phyloP scores from a whole-genome alignment of 805 yeast species.

The Torulaspora delbrueckii region DNA sequence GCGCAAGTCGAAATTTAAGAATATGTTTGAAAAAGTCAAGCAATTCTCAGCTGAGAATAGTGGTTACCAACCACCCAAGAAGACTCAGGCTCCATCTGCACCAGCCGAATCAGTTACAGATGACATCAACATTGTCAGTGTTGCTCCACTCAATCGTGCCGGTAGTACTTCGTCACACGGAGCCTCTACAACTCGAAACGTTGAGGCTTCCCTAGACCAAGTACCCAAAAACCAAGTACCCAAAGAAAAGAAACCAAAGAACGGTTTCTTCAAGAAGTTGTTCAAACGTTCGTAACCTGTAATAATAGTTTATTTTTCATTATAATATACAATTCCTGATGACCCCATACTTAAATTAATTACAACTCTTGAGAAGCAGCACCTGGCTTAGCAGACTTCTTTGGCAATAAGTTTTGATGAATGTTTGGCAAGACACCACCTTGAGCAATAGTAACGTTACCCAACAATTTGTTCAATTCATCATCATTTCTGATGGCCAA shows the following conservation, averaged over 20 bases:
- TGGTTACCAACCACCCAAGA: slow-evolving; percentile 31
- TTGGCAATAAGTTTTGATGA: slow-evolving; percentile 86
- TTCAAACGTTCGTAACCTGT: slow-evolving; percentile 12
- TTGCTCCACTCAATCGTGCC: not conserved
- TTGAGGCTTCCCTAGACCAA: slow-evolving; percentile 11
- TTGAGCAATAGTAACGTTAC: slow-evolving; percentile 94
- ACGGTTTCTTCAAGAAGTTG: slow-evolving; percentile 12
- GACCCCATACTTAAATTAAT: slow-evolving; percentile 14
- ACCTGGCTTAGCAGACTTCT: slow-evolving; percentile 58
- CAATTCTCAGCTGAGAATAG: slow-evolving; percentile 35
- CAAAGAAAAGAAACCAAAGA: slow-evolving; percentile 6
- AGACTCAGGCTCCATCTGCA: slow-evolving; percentile 7
- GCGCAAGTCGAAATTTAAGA: slow-evolving; percentile 21
- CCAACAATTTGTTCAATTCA: slow-evolving; percentile 90
- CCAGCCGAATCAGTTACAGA: not conserved
- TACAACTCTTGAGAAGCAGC: slow-evolving; percentile 66
- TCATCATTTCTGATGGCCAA: slow-evolving; percentile 98
- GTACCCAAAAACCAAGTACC: not conserved
- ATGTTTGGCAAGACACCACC: slow-evolving; percentile 99
- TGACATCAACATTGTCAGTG: slow-evolving; percentile 3
- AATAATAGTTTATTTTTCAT: not conserved
- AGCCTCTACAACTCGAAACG: slow-evolving; percentile 19
- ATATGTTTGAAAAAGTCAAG: slow-evolving; percentile 28
- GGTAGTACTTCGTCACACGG: slow-evolving; percentile 11
- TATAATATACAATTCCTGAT: slow-evolving; percentile 7